phyloP scores from a whole-genome alignment of 148 eudicot genomes.

The Suaeda aralocaspica region DNA sequence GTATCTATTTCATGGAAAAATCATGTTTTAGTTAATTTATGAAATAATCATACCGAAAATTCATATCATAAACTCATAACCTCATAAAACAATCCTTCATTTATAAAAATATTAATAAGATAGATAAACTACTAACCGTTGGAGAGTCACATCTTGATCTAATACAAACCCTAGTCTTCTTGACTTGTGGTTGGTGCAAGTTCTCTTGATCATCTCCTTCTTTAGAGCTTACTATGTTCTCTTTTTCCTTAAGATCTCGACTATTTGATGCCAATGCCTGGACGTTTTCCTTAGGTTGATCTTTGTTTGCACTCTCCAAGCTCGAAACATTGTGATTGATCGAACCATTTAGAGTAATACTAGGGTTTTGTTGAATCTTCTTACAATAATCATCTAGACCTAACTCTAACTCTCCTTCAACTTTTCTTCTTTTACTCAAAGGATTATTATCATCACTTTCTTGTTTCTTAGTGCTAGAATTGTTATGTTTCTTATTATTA shows the following conservation, averaged over 20 bases:
- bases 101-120: neutral
- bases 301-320: constrained; percentile 11
- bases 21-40: neutral
- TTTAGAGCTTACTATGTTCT: constrained; percentile 8
- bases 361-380: constrained; percentile 20
- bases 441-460: constrained; percentile 8
- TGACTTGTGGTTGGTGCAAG: constrained; percentile 35
- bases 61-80: neutral
- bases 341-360: constrained; percentile 5
- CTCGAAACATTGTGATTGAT: constrained; percentile 12
- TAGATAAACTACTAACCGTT: constrained; percentile 35
- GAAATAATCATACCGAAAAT: neutral
- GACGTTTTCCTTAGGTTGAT: neutral
- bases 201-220: constrained; percentile 32
- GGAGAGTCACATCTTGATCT: constrained; percentile 46
- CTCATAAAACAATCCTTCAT: too few relatives aligned
- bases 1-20: constrained; percentile 26
- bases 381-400: constrained; percentile 34
- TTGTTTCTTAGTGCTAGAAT: constrained; percentile 3
- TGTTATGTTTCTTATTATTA: constrained; percentile 10
- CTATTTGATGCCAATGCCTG: constrained; percentile 12
- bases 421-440: constrained; percentile 23
- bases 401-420: constrained; percentile 23
- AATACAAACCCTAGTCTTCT: constrained; percentile 61
- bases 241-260: constrained; percentile 20